Base-by-base conservation (phyloP, 2,329 filamentous ascomycete genomes). In the Colletotrichum sp. region DNA sequence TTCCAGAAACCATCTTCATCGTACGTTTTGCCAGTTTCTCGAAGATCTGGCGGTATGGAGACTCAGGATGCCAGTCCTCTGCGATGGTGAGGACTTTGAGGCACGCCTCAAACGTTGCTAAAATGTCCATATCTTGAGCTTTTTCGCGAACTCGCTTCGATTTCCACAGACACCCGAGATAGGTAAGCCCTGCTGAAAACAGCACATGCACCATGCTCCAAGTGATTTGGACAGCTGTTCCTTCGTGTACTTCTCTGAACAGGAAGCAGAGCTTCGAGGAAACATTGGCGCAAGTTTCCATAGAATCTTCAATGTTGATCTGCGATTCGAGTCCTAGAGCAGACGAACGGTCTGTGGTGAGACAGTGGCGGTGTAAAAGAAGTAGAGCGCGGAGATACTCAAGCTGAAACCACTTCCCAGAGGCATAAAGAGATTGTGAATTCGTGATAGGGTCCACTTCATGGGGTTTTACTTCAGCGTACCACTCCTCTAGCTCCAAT, bases 81-180 rank as follows among this genome's bases (percentile, higher is more conserved):
- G 39, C 39, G 18, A 49, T 49, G 1, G 9, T 9, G 5, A 49
- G 39, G 2, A 49, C 39, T 10, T n/a, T n/a, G 18, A 44, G 39
- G 39, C 39, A 44, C 3, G 39, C 39, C 4, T n/a, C 18, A 10
- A 49, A 49, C 3, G 18, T 49, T n/a, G 39, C 18, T 9, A 9
- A 49, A n/a, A n/a, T n/a, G 0, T 49, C 2, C 18, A 1, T 49
- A 1, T 49, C 5, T 49, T 49, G 9, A n/a, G 5, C 39, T 2
- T 49, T n/a, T 10, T 6, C 9, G 18, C 39, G 39, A n/a, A 49
- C 39, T 6, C 39, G 3, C 39, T 12, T 49, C 18, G 39, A 49
- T 1, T 49, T 49, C 39, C 39, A 49, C 9, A n/a, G 39, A 49
- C 39, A 49, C 18, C 18, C 39, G 2, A 49, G 39, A n/a, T 49